Evolutionary conservation across 768 basidiomycete genomes (phyloP), one percentile per base, ranked within the genome.

Genomic region (Kwoniella sp.): DNA sequence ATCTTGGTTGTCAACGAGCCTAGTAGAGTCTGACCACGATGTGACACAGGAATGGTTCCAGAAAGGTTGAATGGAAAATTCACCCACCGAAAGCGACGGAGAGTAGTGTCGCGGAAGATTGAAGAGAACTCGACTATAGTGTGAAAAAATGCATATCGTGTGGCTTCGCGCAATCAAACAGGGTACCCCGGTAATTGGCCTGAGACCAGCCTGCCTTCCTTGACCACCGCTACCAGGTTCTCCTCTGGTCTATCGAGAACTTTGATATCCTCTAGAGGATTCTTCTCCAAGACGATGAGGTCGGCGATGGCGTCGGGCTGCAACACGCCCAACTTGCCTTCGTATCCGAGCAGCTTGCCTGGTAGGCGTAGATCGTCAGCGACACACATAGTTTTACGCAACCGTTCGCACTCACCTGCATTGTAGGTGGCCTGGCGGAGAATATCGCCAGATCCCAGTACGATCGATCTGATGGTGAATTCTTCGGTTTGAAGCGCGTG

Each of bases 401-500:
- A 19, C 27, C 37, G 0, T 36, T 40, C 9, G 24, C 33, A 60
- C 65, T 40, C 21, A 66, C 65, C 69, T 12, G 81, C 78, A 63
- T 83, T 83, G 25, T 76, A 79, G 0, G 83, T 83, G 0, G 83
- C 83, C 44, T 84, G 83, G n/a, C 75, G 72, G 7, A 83, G 67
- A 19, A 83, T 76, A 0, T 69, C 76, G 0, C 70, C 59, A 0
- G 82, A 78, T 1, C 79, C 63, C 1, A 83, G 77, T 1, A 82
- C 74, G 9, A 70, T 58, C 1, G 81, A 74, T 26, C 83, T 77
- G 24, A 83, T 82, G 10, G 80, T 71, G 63, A 83, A 83, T 51
- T 82, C 78, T 86, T 86, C 69, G 0, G 79, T 89, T 83, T 58
- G 90, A 83, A 71, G 86, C 83, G 80, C 88, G 83, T 55, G 89